Evolutionary conservation across 2,329 filamentous ascomycete genomes (phyloP).

Genomic region (Sphaerulina musiva): DNA sequence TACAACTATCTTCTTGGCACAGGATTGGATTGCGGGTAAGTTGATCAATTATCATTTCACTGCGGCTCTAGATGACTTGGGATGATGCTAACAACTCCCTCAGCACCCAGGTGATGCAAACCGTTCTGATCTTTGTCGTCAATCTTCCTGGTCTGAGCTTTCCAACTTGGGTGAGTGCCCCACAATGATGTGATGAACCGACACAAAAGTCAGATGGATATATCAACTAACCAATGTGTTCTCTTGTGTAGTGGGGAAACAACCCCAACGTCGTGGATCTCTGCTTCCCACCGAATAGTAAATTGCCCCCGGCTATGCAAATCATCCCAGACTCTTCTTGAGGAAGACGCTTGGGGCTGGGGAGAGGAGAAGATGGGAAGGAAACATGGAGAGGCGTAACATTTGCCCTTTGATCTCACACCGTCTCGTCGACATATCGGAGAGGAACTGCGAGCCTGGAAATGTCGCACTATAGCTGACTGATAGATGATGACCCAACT

Average conservation of each 20-base stretch:
- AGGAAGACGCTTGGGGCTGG: neutral
- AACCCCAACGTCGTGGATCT: neutral
- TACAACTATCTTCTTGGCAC: constrained; percentile 15
- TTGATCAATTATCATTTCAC: too few species aligned
- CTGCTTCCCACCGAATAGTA: constrained; percentile 9
- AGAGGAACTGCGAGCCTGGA: too few species aligned
- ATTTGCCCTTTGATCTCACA: too few species aligned
- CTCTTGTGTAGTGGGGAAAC: neutral
- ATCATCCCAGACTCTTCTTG: neutral
- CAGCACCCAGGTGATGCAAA: constrained; percentile 10
- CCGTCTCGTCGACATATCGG: too few species aligned
- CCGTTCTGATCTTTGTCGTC: constrained; percentile 10
- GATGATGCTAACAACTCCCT: too few species aligned
- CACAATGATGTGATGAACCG: neutral
- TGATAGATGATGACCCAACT: too few species aligned
- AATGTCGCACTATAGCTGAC: too few species aligned
- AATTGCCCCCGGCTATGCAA: constrained; percentile 11
- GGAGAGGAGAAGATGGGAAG: neutral
- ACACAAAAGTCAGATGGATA: too few species aligned
- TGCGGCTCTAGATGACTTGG: too few species aligned
- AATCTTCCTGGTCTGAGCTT: constrained; percentile 10
- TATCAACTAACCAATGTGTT: too few species aligned
- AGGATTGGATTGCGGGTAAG: constrained; percentile 8
- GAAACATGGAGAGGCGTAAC: too few species aligned
- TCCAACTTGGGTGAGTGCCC: constrained; percentile 1